phyloP scores from a whole-genome alignment of 192 early-diverging fungal species.

The Entomortierella beljakovae region DNA sequence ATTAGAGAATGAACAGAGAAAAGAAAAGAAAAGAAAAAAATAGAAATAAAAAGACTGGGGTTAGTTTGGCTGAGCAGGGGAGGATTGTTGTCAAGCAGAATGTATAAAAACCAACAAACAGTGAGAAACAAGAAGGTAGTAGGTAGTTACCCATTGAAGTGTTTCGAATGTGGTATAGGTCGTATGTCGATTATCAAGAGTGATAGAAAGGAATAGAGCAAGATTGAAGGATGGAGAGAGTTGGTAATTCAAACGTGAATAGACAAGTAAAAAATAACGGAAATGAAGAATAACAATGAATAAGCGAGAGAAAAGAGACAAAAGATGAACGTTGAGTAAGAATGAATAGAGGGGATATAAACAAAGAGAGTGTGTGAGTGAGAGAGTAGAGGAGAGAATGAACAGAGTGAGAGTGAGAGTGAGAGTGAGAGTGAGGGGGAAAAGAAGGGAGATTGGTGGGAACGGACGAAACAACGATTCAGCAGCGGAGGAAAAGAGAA shows the following conservation, averaged over 20 bases:
- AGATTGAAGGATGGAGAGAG: not conserved
- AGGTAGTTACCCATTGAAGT: slow-evolving; percentile 12
- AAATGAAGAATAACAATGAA: not conserved
- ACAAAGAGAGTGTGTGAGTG: not conserved
- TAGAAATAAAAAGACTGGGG: not conserved
- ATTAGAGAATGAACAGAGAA: not conserved
- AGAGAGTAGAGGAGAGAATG: not conserved
- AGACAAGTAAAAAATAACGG: not conserved
- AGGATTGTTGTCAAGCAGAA: not conserved
- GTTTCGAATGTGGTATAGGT: not conserved
- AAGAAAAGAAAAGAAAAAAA: slow-evolving; percentile 1
- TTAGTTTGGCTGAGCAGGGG: not conserved
- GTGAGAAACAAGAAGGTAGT: not conserved
- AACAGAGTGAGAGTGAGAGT: not conserved
- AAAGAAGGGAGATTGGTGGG: not conserved
- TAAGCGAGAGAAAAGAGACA: not conserved
- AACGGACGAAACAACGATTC: not conserved
- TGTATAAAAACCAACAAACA: not conserved
- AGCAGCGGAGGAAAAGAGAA: not conserved
- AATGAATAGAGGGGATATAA: not conserved
- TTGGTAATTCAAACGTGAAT: not conserved
- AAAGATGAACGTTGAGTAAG: not conserved
- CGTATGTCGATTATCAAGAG: not conserved
- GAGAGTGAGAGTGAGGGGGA: not conserved
- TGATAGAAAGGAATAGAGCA: not conserved